These are phyloP conservation scores for Capillidium rhysosporum DNA, from an alignment of 371 early-diverging fungal species.

Conservation along the genomic window DNA sequence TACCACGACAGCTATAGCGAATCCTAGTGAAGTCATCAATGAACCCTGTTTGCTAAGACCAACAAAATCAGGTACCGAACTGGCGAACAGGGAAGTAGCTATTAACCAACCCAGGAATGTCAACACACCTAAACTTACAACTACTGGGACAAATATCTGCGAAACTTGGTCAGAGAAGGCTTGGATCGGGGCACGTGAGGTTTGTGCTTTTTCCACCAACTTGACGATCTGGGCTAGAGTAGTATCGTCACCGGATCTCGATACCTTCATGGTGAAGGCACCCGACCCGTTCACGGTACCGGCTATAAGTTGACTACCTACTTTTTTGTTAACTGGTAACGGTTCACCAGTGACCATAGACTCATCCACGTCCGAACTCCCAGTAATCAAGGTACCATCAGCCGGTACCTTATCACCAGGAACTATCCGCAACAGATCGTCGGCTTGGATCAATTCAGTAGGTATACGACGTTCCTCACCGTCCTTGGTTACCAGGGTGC, in stretches of 20 bases:
- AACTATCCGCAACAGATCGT: conserved; percentile 64
- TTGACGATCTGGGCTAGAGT: conserved; percentile 69
- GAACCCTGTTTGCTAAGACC: conserved; percentile 20
- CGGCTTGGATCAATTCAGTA: conserved; percentile 63
- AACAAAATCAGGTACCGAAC: conserved; percentile 29
- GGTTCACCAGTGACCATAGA: conserved; percentile 97
- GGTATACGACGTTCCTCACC: conserved; percentile 46
- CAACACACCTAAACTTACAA: conserved; percentile 40
- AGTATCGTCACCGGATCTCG: conserved; percentile 63
- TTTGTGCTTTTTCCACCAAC: conserved; percentile 76
- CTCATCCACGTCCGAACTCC: conserved; percentile 82
- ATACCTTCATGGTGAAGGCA: conserved; percentile 45
- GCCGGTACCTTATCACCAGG: conserved; percentile 89
- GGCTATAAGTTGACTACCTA: conserved; percentile 53
- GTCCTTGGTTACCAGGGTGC: conserved; percentile 33
- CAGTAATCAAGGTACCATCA: conserved; percentile 76
- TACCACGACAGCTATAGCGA: conserved; percentile 86
- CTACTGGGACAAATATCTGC: conserved; percentile 74
- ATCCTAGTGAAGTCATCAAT: conserved; percentile 62
- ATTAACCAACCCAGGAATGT: conserved; percentile 67
- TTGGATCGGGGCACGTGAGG: conserved; percentile 71
- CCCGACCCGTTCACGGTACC: conserved; percentile 84
- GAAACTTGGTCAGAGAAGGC: conserved; percentile 64
- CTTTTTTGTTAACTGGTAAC: conserved; percentile 59
- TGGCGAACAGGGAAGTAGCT: conserved; percentile 23